Evolutionary conservation across 2,329 filamentous ascomycete genomes (phyloP), one percentile per base, ranked within the genome.

Genomic region (Chaetomiaceae sp.): DNA sequence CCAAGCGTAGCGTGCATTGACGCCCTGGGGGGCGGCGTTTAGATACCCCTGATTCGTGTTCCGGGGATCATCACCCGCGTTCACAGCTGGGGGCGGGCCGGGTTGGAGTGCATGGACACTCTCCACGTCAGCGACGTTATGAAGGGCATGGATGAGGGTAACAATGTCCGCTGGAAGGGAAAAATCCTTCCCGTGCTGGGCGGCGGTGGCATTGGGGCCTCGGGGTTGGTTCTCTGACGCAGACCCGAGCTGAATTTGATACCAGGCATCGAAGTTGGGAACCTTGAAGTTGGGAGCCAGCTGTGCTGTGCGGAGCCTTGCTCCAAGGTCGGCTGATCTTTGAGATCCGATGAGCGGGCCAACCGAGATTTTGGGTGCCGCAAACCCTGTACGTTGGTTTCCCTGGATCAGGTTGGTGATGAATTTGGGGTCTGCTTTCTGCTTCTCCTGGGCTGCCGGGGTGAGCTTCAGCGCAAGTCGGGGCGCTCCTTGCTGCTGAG

Each of bases 1-100:
- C 56, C 56, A 58, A 4, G 47, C 56, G 12, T 58, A 58, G 5
- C 34, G 41, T 4, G 54, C 54, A 30, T 58, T 37, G 23, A 58
- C 57, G 6, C 56, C 56, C 6, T 27, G 23, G 1, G 51, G 51
- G 5, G 51, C 52, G 4, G 51, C 33, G 20, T 54, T 44, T 0
- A 58, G 38, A 31, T 58, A 58, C 4, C 51, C 44, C 42, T 58
- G 52, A n/a, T 48, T 45, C 5, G 12, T 17, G 37, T 31, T 51
- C 6, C 41, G 52, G 2, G 56, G 56, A 10, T 58, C 56, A 19
- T 58, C 51, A 12, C 12, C 17, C 1, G 54, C 43, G 21, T 48
- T 38, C 27, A 55, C 23, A 2, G 40, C 38, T 25, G 50, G 50
- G 2, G 50, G 50, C 3, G 50, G 53, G 3, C 39, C 46, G n/a